These are phyloP conservation scores for Heliamphora exappendiculata DNA, from an alignment of 148 eudicot species.

Conservation along the genomic window DNA sequence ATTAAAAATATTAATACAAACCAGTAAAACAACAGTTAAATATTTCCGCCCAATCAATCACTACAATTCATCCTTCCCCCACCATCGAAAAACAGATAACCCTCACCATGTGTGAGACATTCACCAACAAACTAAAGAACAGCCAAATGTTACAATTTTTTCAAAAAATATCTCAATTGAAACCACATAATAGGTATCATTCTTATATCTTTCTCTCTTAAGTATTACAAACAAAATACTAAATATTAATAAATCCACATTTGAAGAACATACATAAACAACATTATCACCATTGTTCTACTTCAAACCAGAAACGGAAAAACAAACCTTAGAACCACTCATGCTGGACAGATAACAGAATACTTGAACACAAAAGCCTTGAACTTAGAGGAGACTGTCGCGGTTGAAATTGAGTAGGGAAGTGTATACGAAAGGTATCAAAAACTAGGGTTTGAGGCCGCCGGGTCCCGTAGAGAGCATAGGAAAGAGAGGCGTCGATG, in stretches of 20 bases:
- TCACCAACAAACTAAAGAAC: not conserved
- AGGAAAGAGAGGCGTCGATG: constrained; percentile 20
- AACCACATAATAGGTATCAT: not conserved
- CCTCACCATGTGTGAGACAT: not conserved
- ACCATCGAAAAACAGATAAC: not conserved
- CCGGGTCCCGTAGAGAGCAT: constrained; percentile 7
- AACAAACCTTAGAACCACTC: constrained; percentile 27
- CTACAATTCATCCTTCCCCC: not conserved
- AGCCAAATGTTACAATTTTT: not conserved
- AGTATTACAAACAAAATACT: not conserved
- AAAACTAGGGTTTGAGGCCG: constrained; percentile 26
- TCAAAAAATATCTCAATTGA: not conserved
- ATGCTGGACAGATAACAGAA: constrained; percentile 14
- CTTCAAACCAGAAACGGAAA: not conserved
- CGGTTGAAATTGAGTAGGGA: not conserved
- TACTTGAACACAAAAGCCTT: not conserved
- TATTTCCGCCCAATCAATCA: not conserved
- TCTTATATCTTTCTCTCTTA: not conserved
- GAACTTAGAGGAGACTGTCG: not conserved
- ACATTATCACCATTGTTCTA: not conserved
- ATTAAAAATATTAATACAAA: too few relatives aligned
- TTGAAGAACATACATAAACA: not conserved
- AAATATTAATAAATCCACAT: not conserved
- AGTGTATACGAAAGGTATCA: constrained; percentile 21
- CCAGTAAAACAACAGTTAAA: not conserved